Conservation (phyloP, 2,329 filamentous ascomycete species). For the Nakataea oryzae region DNA sequence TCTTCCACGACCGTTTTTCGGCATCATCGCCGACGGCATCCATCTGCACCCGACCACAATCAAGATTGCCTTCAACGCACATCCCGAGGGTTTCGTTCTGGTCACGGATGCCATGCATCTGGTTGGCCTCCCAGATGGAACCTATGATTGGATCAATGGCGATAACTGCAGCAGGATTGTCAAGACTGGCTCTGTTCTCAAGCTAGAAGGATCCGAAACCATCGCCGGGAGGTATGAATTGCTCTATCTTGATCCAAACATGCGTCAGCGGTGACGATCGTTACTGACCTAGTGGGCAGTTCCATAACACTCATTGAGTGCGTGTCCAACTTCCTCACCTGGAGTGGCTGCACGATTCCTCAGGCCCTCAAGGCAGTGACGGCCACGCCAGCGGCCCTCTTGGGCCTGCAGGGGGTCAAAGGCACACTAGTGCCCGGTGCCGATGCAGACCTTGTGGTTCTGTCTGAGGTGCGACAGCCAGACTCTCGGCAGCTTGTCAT, state of each 20-base stretch:
- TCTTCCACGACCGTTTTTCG: conserved; percentile 62
- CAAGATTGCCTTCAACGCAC: conserved; percentile 80
- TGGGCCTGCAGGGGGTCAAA: conserved; percentile 57
- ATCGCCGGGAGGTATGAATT: conserved; percentile 68
- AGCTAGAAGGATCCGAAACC: conserved; percentile 66
- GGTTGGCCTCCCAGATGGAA: conserved; percentile 72
- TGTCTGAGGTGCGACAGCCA: conserved; percentile 38
- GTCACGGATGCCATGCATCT: conserved; percentile 91
- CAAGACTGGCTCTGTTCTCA: conserved; percentile 62
- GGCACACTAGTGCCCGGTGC: conserved; percentile 53
- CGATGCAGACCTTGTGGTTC: conserved; percentile 59
- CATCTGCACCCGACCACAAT: conserved; percentile 82
- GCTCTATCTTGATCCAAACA: not conserved
- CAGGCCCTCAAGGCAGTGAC: conserved; percentile 65
- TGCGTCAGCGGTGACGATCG: not conserved
- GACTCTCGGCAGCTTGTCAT: conserved; percentile 41
- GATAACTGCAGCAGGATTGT: conserved; percentile 46
- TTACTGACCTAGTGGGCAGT: conserved; percentile 23
- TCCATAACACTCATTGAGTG: conserved; percentile 70
- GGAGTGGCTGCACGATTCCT: conserved; percentile 58
- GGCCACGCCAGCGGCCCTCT: conserved; percentile 65
- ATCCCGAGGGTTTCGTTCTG: conserved; percentile 75
- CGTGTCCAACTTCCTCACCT: conserved; percentile 69
- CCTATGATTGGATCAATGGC: conserved; percentile 78
- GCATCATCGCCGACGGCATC: conserved; percentile 83